Conservation (phyloP, 805 yeast genomes). For the Priceomyces melissophilus region DNA sequence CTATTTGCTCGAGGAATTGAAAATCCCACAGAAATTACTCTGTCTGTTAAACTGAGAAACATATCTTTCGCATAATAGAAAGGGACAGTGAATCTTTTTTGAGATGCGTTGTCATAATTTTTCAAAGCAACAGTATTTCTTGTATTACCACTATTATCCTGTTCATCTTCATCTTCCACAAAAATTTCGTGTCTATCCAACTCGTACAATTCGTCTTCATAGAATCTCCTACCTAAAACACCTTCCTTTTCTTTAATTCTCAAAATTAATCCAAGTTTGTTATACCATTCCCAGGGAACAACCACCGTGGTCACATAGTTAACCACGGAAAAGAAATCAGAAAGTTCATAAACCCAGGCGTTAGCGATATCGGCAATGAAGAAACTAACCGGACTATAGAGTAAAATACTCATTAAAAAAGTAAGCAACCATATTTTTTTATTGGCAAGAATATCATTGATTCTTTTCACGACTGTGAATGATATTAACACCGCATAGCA, state of each 20-base stretch:
- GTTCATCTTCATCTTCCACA: conserved; percentile 29
- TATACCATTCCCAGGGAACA: conserved; percentile 85
- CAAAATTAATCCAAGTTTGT: conserved; percentile 56
- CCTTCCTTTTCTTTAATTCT: conserved; percentile 64
- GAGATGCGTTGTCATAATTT: conserved; percentile 7
- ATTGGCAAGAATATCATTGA: conserved; percentile 47
- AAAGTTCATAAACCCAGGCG: conserved; percentile 69
- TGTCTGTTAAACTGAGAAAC: conserved; percentile 47
- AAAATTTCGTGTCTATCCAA: conserved; percentile 38
- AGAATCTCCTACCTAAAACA: conserved; percentile 69
- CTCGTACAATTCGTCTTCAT: conserved; percentile 59
- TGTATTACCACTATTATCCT: conserved; percentile 1
- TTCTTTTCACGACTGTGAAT: conserved; percentile 51
- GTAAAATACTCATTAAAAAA: conserved; percentile 49
- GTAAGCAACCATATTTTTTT: conserved; percentile 53
- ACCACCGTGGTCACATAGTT: conserved; percentile 70
- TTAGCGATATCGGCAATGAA: conserved; percentile 75
- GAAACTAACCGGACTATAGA: conserved; percentile 61
- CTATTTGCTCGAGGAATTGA: conserved; percentile 53
- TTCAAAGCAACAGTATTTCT: conserved; percentile 1
- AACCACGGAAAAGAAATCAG: conserved; percentile 70
- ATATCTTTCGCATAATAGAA: conserved; percentile 28
- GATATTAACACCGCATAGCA: conserved; percentile 64
- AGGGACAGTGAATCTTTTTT: background rate
- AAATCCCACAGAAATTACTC: conserved; percentile 54